phyloP scores from a whole-genome alignment of 306 rosid genomes.

The Clitoria ternatea region DNA sequence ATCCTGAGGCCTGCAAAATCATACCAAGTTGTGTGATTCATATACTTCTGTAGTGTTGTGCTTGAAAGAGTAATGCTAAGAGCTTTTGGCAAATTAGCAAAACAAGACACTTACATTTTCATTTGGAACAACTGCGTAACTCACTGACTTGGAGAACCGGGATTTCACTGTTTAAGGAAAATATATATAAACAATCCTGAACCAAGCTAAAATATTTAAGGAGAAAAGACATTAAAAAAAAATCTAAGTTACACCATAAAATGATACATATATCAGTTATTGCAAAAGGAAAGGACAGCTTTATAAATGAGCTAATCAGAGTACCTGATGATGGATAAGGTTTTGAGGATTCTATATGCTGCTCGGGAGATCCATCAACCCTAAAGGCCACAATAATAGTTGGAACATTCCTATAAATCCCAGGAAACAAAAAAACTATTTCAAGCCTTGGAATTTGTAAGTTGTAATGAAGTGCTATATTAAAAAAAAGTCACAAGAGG shows the following conservation, averaged over 20 bases:
- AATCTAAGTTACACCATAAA: not conserved
- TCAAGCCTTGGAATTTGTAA: no score
- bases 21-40: constrained; percentile 11
- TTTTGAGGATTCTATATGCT: constrained; percentile 56
- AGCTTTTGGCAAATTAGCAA: not conserved
- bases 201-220: not conserved
- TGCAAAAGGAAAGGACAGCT: not conserved
- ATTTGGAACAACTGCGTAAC: constrained; percentile 91
- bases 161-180: constrained; percentile 49
- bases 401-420: constrained; percentile 67
- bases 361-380: constrained; percentile 62
- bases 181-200: not conserved
- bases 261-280: not conserved
- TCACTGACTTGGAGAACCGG: constrained; percentile 54
- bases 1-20: constrained; percentile 51
- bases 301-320: not conserved
- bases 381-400: constrained; percentile 66
- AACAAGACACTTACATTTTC: constrained; percentile 63
- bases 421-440: constrained; percentile 21
- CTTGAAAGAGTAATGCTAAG: not conserved
- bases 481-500: not conserved
- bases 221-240: not conserved
- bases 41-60: constrained; percentile 2
- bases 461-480: constrained; percentile 18
- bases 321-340: constrained; percentile 62